Evolutionary conservation across 73 alveolate genomes (phyloP), one percentile per base, ranked within the genome.

Genomic region (Paramecium tetraurelia): DNA sequence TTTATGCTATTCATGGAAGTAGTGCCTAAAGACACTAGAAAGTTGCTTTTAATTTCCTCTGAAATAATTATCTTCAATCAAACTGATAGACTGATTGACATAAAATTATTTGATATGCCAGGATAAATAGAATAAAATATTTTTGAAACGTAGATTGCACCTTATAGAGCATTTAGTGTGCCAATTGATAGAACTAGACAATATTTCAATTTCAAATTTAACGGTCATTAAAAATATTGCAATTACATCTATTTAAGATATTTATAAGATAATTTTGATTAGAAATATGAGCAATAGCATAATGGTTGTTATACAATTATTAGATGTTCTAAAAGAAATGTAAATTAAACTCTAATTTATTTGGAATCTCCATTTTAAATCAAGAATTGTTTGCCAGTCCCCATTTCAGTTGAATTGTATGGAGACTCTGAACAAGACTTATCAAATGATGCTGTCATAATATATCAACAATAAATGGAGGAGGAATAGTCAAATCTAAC

Each of bases 231-330:
- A 2, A 21, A 80, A 31, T 80, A 44, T 44, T 4, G 90, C 16
- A 9, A 40, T 40, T 43, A 41, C 98, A 98, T 10, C 94, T 96
- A 93, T 98, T 92, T 93, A 93, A 53, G 31, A 18, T 53, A 53
- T 20, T 18, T 53, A 53, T 53, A 2, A n/a, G 69, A 53, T 4
- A 53, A 53, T 18, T 4, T 53, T 18, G 69, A 53, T 4, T 5
- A 16, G 33, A 18, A 53, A 53, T 18, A 18, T 18, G 69, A 53
- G 21, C 7, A 53, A 18, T 53, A 18, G 21, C 69, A 53, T 80
- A 31, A 33, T 31, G 50, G 24, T 12, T 44, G 21, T 44, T 80
- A 10, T 18, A 80, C 90, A 22, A 80, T 44, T n/a, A 46, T 80
- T 44, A 80, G 48, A 44, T 80, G 77, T 80, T 44, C 70, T 40